Conservation (phyloP, 768 basidiomycete species). For the Cantharellus cinnabarinus region DNA sequence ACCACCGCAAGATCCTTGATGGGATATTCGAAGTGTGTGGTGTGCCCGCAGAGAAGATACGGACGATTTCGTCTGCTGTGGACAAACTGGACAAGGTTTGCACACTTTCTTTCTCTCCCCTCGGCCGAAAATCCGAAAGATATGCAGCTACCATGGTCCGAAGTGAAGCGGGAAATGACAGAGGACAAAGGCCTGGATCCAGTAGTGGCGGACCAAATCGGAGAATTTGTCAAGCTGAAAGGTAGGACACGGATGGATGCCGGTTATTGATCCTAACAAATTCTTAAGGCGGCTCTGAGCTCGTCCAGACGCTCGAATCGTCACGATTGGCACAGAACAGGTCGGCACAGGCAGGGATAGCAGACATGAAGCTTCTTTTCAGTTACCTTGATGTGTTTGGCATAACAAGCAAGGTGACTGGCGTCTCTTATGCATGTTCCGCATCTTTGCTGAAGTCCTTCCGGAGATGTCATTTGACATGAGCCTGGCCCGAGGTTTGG, state of each 20-base stretch:
- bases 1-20: constrained; percentile 92
- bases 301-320: constrained; percentile 53
- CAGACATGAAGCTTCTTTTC: constrained; percentile 76
- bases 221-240: constrained; percentile 90
- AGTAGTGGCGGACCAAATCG: constrained; percentile 76
- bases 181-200: constrained; percentile 79
- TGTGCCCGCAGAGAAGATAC: constrained; percentile 73
- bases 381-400: constrained; percentile 61
- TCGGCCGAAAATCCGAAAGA: background rate
- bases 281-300: constrained; percentile 44
- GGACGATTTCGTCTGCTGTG: constrained; percentile 85
- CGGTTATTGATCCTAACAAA: background rate
- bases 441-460: no score
- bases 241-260: constrained; percentile 25
- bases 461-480: constrained; percentile 82
- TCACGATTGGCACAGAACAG: constrained; percentile 47
- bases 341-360: constrained; percentile 60
- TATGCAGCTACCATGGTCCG: constrained; percentile 58
- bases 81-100: constrained; percentile 93
- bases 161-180: constrained; percentile 92
- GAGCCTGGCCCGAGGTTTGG: constrained; percentile 89
- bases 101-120: background rate
- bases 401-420: constrained; percentile 47
- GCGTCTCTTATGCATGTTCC: constrained; percentile 6
- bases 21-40: constrained; percentile 95